Percentiles rank a stretch among this genome's conserved stretches.
These are phyloP conservation scores for Spencermartinsiella europaea DNA, from an alignment of 805 yeast genomes.

Conservation along the genomic window DNA sequence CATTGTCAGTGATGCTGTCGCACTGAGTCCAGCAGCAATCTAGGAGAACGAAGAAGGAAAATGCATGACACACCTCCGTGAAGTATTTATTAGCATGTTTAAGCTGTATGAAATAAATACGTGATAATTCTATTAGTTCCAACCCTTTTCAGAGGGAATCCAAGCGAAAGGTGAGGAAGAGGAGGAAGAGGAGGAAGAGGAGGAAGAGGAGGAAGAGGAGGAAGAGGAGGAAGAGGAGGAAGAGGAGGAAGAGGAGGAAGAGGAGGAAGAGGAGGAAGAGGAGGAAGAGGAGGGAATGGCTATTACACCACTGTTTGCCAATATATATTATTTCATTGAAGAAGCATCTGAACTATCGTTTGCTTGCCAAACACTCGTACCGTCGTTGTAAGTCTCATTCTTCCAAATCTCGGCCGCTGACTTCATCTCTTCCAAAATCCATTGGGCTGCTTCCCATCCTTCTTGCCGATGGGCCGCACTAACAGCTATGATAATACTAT, in stretches of 20 bases:
- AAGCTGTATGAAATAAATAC: neutral
- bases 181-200: neutral
- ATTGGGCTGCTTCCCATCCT: constrained; percentile 44
- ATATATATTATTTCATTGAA: too few species aligned
- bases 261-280: too few species aligned
- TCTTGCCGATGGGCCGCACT: constrained; percentile 43
- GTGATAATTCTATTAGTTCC: neutral
- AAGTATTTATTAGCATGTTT: too few species aligned
- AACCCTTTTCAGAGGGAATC: too few species aligned
- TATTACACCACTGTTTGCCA: too few species aligned
- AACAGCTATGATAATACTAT: constrained; percentile 42
- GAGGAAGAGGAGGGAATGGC: too few species aligned
- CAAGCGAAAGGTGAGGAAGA: neutral
- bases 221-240: neutral
- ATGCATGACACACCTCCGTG: neutral
- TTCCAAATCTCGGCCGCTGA: constrained; percentile 48
- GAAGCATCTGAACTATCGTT: too few species aligned
- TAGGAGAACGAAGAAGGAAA: neutral
- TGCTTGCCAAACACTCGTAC: constrained; percentile 40
- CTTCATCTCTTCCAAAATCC: constrained; percentile 43
- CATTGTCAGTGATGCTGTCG: constrained; percentile 12
- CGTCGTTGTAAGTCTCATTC: constrained; percentile 41
- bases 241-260: too few species aligned
- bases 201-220: neutral
- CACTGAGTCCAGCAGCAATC: constrained; percentile 7